Base-by-base conservation (phyloP, 2,329 filamentous ascomycete genomes). In the Zymoseptoria ardabiliae region DNA sequence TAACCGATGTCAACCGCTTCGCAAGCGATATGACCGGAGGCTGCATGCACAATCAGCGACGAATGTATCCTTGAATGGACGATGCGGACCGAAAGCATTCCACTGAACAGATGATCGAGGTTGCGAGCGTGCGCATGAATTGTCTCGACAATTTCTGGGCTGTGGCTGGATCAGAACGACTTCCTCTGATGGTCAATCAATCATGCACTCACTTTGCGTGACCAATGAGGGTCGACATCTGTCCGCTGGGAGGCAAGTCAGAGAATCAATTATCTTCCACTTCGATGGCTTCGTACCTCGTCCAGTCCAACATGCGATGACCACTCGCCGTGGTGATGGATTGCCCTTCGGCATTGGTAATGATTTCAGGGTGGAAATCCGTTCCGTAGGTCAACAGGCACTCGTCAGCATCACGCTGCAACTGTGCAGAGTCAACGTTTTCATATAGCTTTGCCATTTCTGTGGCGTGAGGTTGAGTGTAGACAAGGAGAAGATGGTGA, bases 181-280 rank as follows among this genome's bases (percentile, higher is more conserved):
- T 41, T 11, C 35, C 17, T 41, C 35, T 41, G 3, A 41, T 41
- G 35, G 11, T 41, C 17, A 17, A 41, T 41, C 35, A 17, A 41
- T 41, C 35, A 41, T 41, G 35, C 35, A 41, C 35, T 11, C 17
- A 41, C 35, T 41, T 41, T 17, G 78, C 78, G 65, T 86, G 83
- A 7, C 82, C 83, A 1, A 86, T 72, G 0, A 86, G 74, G 35
- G 78, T 85, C 6, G 77, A 80, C 81, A 85, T 85, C 62, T 86
- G 83, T 13, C 82, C 82, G 0, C 35, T 41, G 30, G 23, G 25
- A 35, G 20, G 30, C n/a, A 30, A n/a, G 22, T 21, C 51, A 53
- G 51, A 19, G 20, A 56, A 4, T 23, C 30, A 5, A 10, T 57
- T 23, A 48, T 35, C 21, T 51, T 41, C 25, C 10, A n/a, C 48